A percentile compares a stretch with the other conserved stretches of the same genome.
Evolutionary conservation across 2,329 filamentous ascomycete species (phyloP).

Genomic region (Colletotrichum orbiculare): DNA sequence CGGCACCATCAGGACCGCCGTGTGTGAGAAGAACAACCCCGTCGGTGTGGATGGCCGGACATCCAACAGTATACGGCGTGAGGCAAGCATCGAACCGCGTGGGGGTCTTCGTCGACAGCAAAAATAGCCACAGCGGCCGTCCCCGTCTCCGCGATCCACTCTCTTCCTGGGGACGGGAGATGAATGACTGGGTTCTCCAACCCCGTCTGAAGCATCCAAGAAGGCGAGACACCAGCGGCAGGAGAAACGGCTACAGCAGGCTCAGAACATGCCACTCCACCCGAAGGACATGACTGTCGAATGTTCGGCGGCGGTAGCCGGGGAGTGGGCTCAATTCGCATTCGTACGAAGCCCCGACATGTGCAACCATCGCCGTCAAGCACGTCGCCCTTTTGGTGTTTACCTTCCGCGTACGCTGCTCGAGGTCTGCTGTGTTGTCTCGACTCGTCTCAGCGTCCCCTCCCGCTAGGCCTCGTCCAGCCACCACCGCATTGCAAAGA

Average conservation of each 20-base stretch:
- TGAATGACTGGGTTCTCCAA: too few species aligned
- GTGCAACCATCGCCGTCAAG: conserved; percentile 3
- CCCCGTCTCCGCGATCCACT: conserved; percentile 29
- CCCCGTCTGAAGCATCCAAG: too few species aligned
- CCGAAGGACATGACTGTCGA: conserved; percentile 24
- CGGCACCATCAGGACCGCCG: not conserved
- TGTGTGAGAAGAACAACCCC: too few species aligned
- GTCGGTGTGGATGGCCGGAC: too few species aligned
- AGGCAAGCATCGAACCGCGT: conserved; percentile 25
- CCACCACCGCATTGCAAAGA: conserved; percentile 25
- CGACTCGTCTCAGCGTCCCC: too few species aligned
- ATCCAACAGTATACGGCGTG: too few species aligned
- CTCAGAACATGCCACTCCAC: conserved; percentile 17
- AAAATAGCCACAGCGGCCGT: conserved; percentile 28
- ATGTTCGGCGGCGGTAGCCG: conserved; percentile 25
- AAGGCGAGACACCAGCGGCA: not conserved
- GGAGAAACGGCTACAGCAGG: conserved; percentile 9
- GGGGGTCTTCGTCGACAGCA: conserved; percentile 25
- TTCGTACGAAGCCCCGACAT: not conserved
- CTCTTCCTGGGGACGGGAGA: conserved; percentile 10
- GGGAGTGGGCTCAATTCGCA: not conserved
- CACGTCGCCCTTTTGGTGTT: conserved; percentile 7
- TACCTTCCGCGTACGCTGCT: not conserved
- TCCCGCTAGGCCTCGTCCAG: not conserved
- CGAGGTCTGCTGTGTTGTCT: too few species aligned